phyloP scores from a whole-genome alignment of 1,284 basidiomycete genomes.

The Leucoagaricus sp. region DNA sequence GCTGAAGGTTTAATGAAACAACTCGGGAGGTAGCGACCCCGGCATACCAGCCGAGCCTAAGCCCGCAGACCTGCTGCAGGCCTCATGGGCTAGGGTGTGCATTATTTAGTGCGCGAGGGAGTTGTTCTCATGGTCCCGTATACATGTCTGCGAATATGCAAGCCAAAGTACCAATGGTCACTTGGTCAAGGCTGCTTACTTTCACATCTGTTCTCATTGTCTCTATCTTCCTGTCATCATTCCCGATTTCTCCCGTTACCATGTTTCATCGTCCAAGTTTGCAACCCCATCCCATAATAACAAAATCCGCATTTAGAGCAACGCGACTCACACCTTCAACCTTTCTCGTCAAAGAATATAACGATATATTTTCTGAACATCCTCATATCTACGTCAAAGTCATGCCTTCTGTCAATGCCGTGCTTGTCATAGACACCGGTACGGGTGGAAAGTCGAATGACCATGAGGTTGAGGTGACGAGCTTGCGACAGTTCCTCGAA shows the following conservation, averaged over 20 bases:
- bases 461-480: constrained; percentile 40
- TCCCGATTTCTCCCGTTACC: neutral
- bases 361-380: constrained; percentile 52
- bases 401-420: constrained; percentile 36
- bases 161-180: neutral
- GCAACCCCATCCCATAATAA: neutral
- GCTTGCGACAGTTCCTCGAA: constrained; percentile 51
- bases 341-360: constrained; percentile 53
- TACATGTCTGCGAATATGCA: neutral
- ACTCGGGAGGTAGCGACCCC: neutral
- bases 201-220: constrained; percentile 2
- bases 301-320: constrained; percentile 42
- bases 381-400: constrained; percentile 56
- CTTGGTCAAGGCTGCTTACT: neutral
- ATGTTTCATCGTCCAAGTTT: neutral
- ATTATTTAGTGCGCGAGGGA: neutral
- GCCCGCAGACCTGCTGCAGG: neutral
- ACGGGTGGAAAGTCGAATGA: constrained; percentile 49
- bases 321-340: constrained; percentile 44
- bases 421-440: constrained; percentile 55
- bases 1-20: neutral
- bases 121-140: too few relatives aligned
- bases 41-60: neutral
- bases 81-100: neutral
- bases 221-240: neutral